Evolutionary conservation across 2,329 filamentous ascomycete species (phyloP).

Genomic region (Amylocarpus encephaloides): DNA sequence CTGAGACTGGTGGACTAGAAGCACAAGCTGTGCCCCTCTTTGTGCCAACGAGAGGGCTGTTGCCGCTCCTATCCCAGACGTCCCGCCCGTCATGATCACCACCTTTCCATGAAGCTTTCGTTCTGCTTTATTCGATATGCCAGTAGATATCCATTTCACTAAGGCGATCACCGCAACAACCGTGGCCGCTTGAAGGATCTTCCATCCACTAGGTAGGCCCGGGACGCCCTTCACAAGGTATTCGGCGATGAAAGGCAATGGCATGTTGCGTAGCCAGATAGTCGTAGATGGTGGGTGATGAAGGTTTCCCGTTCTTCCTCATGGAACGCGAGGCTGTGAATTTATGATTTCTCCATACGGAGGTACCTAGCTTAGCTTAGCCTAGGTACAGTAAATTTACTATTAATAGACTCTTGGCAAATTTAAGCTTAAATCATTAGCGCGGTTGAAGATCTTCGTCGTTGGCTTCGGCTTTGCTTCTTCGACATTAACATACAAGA

Average conservation of each 20-base stretch:
- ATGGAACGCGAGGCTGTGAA: background rate
- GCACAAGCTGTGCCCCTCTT: slow-evolving; percentile 82
- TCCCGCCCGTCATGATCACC: slow-evolving; percentile 87
- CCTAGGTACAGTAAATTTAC: background rate
- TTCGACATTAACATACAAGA: background rate
- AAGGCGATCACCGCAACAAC: slow-evolving; percentile 46
- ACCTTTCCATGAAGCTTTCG: slow-evolving; percentile 89
- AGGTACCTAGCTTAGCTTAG: background rate
- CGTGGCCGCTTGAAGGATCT: slow-evolving; percentile 47
- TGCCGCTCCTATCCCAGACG: slow-evolving; percentile 81
- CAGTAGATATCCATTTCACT: slow-evolving; percentile 72
- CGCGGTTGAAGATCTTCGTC: background rate
- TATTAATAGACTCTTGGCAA: background rate
- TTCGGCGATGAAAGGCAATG: slow-evolving; percentile 28
- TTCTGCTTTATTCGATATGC: slow-evolving; percentile 67
- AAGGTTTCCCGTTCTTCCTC: background rate
- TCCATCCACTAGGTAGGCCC: slow-evolving; percentile 30
- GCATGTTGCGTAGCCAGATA: slow-evolving; percentile 19
- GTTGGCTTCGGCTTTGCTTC: no score
- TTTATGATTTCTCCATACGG: background rate
- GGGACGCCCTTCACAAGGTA: slow-evolving; percentile 21
- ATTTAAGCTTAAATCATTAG: slow-evolving; percentile 21
- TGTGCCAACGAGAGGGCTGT: slow-evolving; percentile 68
- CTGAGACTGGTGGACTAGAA: slow-evolving; percentile 76
- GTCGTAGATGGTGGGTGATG: background rate